Evolutionary conservation across 805 yeast genomes (phyloP).

Genomic region (Yarrowia osloensis): DNA sequence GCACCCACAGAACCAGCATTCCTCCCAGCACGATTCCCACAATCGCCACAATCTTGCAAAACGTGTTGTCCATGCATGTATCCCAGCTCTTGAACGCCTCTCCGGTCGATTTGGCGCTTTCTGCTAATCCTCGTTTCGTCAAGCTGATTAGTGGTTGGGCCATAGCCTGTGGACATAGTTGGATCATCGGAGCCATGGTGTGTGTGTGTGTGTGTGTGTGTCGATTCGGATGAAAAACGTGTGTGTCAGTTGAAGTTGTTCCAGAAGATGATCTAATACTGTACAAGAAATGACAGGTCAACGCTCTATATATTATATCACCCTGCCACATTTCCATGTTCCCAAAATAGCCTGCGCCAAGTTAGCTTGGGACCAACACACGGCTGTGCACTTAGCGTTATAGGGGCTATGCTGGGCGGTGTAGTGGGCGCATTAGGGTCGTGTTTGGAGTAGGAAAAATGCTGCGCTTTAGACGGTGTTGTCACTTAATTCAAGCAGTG

Average conservation of each 20-base stretch:
- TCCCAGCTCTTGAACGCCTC: slow-evolving; percentile 64
- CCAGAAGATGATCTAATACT: too few species aligned
- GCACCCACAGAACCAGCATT: slow-evolving; percentile 54
- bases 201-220: not conserved
- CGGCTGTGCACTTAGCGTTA: slow-evolving; percentile 10
- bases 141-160: not conserved
- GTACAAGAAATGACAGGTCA: not conserved
- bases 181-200: slow-evolving; percentile 13
- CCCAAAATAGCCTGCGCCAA: slow-evolving; percentile 6
- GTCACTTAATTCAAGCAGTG: too few species aligned
- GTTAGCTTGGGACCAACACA: not conserved
- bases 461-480: too few species aligned
- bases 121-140: not conserved
- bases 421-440: not conserved
- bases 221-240: too few species aligned
- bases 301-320: not conserved
- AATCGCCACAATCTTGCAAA: slow-evolving; percentile 76
- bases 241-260: not conserved
- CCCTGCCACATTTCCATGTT: not conserved
- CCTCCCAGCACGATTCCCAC: slow-evolving; percentile 66
- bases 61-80: slow-evolving; percentile 74
- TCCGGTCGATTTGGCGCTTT: slow-evolving; percentile 21
- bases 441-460: too few species aligned
- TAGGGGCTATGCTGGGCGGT: slow-evolving; percentile 3
- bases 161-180: slow-evolving; percentile 12